Conservation (phyloP, 331 rosid species). For the Cydonia oblonga region DNA sequence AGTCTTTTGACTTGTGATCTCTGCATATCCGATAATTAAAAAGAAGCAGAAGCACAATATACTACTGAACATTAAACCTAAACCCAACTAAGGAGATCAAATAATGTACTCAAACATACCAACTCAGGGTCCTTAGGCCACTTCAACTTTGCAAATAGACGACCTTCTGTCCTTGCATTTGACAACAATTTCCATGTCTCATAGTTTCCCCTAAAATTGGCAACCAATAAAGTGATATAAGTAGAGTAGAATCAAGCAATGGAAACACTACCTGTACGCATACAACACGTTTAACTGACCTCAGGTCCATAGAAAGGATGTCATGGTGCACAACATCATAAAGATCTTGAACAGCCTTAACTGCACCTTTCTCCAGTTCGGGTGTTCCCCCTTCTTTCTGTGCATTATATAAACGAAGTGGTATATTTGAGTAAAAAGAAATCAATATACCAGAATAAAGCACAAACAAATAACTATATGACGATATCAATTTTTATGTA, state of each 20-base stretch:
- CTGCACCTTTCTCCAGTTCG: constrained; percentile 61
- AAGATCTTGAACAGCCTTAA: constrained; percentile 78
- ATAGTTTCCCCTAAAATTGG: constrained; percentile 48
- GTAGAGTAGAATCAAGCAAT: background rate
- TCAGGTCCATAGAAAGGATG: constrained; percentile 52
- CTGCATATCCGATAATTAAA: constrained; percentile 29
- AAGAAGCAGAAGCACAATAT: background rate
- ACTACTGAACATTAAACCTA: background rate
- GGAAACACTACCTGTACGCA: background rate
- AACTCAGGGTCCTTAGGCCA: constrained; percentile 67
- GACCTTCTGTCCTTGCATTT: constrained; percentile 71
- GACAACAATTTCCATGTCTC: constrained; percentile 56
- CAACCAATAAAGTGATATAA: background rate
- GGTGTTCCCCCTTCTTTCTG: constrained; percentile 62
- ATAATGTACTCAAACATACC: constrained; percentile 34
- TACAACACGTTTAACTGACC: constrained; percentile 31
- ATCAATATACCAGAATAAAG: background rate
- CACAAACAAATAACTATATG: background rate
- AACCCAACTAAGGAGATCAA: background rate
- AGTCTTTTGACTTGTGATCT: constrained; percentile 68
- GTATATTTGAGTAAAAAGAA: background rate
- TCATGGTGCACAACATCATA: constrained; percentile 73
- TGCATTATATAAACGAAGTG: background rate
- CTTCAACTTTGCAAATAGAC: constrained; percentile 62
- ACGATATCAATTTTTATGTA: background rate